Base-by-base conservation (phyloP, 2,329 filamentous ascomycete species). In the Simplicillium sp. region DNA sequence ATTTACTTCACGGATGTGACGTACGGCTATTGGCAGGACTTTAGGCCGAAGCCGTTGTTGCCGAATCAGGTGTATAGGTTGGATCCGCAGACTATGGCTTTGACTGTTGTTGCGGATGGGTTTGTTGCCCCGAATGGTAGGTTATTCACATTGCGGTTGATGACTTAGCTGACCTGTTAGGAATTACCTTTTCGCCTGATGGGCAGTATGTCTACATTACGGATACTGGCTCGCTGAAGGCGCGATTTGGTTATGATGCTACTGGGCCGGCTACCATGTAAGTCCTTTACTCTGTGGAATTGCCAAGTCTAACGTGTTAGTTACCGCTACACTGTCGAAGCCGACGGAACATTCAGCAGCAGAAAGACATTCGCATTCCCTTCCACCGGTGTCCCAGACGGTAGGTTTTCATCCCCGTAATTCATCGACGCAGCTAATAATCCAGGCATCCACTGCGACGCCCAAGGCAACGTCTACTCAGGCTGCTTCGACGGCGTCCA, bases 1-100 rank as follows among this genome's bases (percentile, higher is more conserved):
- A 59, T 82, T n/a, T 82, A 78, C 61, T 81, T 82, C 49, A 82
- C 77, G 2, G 77, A 82, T 43, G 70, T 73, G 0, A 64, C 69
- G 7, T 82, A 82, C 47, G 78, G 75, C 3, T 73, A 65, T 44
- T 62, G 73, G 34, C 77, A 81, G 50, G 64, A 73, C 17, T 80
- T 81, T 48, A 65, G 77, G 0, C 70, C 70, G 0, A 47, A 54
- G 6, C 75, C 75, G 0, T 68, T 67, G 1, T 52, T 80, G 11
- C 71, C 64, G 4, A 72, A 70, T 43, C 77, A 81, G 49, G 73
- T 80, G 1, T 82, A 81, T 52, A 67, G 74, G 2, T 70, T 71
- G 36, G 67, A 74, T 35, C 65, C 68, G 1, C 49, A 45, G 1
- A 77, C 68, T 0, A 70, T 70, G 0, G 67, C 70, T 1, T 56